Evolutionary conservation across 306 rosid genomes (phyloP).

Genomic region (Fragaria ananassa): DNA sequence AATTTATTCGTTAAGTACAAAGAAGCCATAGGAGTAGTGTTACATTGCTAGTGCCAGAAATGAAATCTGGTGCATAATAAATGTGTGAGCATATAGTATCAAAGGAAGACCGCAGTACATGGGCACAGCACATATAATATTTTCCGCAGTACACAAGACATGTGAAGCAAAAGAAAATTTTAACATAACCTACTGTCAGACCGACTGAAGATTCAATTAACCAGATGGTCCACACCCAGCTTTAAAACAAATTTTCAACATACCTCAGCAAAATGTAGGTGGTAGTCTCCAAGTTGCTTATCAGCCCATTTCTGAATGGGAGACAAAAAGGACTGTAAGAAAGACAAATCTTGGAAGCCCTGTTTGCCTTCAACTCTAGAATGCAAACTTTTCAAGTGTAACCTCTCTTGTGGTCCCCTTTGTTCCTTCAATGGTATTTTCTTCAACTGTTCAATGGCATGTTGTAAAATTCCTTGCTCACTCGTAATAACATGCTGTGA

Average conservation of each 20-base stretch:
- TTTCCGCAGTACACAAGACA: background rate
- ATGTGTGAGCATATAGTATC: background rate
- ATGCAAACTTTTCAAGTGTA: conserved; percentile 73
- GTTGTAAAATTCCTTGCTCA: conserved; percentile 73
- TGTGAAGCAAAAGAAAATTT: background rate
- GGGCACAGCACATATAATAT: background rate
- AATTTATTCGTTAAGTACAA: background rate
- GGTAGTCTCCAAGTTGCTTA: conserved; percentile 93
- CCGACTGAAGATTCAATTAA: background rate
- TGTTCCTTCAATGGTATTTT: conserved; percentile 94
- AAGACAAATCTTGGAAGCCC: conserved; percentile 59
- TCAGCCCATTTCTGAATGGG: conserved; percentile 88
- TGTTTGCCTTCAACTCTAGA: conserved; percentile 55
- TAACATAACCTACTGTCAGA: conserved; percentile 2
- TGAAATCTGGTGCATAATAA: background rate
- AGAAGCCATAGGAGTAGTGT: background rate
- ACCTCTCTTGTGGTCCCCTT: conserved; percentile 89
- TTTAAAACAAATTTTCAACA: conserved; percentile 28
- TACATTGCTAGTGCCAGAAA: background rate
- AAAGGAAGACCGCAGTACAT: background rate
- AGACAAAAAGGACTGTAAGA: conserved; percentile 75
- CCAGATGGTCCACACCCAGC: conserved; percentile 10
- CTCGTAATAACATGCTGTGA: conserved; percentile 81
- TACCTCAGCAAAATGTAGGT: conserved; percentile 84
- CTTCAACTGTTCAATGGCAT: conserved; percentile 87